Evolutionary conservation across 2,329 filamentous ascomycete species (phyloP), one percentile per base, ranked within the genome.

Genomic region (Davidsoniella neocaledoniae): DNA sequence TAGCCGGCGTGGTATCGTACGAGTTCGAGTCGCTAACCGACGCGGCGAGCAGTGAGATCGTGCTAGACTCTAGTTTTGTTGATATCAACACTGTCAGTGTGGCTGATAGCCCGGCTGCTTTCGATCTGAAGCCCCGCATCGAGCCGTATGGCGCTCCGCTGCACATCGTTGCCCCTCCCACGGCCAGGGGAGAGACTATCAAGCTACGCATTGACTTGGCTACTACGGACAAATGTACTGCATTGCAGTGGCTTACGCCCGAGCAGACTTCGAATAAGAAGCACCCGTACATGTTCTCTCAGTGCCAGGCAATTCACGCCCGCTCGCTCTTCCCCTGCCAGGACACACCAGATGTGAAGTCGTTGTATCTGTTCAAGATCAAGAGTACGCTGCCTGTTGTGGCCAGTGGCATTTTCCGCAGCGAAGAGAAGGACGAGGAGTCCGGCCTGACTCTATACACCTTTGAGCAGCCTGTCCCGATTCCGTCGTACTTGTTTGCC

Each of bases 311-410:
- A 49, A 96, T 95, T 60, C 88, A 96, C 60, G 86, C 86, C 41
- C 80, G 91, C 53, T 94, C 87, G 44, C 76, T 96, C 54, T 94
- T 96, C 64, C 91, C 91, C 5, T 96, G 90, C 66, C 90, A 96
- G 68, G 91, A 98, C 62, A 96, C 91, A 1, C 91, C 91, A 2
- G 90, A 95, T 62, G 84, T 95, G 59, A 98, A 98, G 70, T 87
- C 85, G n/a, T 93, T 87, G 1, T 87, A 88, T 65, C 79, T 81
- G 55, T 95, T 95, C 69, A 83, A 81, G 59, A 82, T 98, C 60
- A 80, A 79, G 23, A 95, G 87, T 21, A 79, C 83, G 4, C 74
- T 94, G 12, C 86, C 87, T 0, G 88, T 95, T n/a, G 77, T 96
- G 51, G 88, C 90, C 29, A 94, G 86, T 59, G 91, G 91, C 50